Base-by-base conservation (phyloP, 352 stramenopile species). In the Globisporangium irregulare region DNA sequence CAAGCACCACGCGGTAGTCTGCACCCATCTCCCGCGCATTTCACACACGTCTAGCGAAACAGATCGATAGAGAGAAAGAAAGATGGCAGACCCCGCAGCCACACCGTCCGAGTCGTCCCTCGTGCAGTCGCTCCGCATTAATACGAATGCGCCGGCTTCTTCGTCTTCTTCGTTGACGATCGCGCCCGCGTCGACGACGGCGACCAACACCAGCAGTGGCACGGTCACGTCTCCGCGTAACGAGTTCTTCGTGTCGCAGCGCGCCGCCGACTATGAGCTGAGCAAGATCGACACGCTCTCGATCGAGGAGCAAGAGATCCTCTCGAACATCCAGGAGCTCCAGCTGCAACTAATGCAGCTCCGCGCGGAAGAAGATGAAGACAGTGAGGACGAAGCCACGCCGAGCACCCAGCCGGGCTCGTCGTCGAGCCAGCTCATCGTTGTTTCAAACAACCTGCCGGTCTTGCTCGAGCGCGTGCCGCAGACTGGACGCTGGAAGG, bases 301-400 rank as follows among this genome's bases (percentile, higher is more conserved):
- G 57, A 74, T 96, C 4, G 81, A 93, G 59, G 89, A 96, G 67
- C 89, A 97, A 72, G 87, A 95, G 72, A 91, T 97, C 66, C 73
- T 97, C 60, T 84, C 87, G 8, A 95, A 88, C 63, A 97, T 97
- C 73, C 90, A 97, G 62, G 89, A 97, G 54, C 78, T 97, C 10
- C 90, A 97, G 69, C 70, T 92, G 38, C 88, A 97, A 69, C 82
- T 97, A 66, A 90, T 86, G 81, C 80, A 86, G 64, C 72, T 89
- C n/a, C 86, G 86, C 18, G 78, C 81, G 14, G 86, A 92, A 54
- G 71, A 90, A 62, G 78, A 88, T 14, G 73, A 86, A 59, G 81
- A 86, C 63, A 87, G 80, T 58, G 82, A 92, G 24, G 76, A 93
- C 8, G 80, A 84, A 14, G 57, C 68, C 50, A 55, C 71, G 15